Evolutionary conservation across 306 rosid genomes (phyloP), one percentile per base, ranked within the genome.

Genomic region (Alnus glutinosa): DNA sequence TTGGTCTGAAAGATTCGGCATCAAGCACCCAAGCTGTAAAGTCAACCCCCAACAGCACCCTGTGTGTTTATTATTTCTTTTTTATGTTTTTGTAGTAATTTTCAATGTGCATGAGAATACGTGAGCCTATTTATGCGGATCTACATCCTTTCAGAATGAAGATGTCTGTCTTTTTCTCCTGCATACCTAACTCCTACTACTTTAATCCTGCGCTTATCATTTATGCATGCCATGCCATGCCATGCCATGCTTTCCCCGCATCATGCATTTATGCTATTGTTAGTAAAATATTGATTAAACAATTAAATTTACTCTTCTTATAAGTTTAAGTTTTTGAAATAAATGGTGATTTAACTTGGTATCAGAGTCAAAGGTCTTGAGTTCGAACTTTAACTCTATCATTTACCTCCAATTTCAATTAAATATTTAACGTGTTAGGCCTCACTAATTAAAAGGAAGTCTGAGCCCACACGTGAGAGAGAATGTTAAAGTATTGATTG

Each of bases 51-150:
- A 85, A 78, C 78, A 70, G 73, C 18, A 55, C 80, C 83, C 82
- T 70, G 32, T 76, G 54, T 74, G 61, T 77, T 59, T 23, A 55
- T 73, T 23, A 23, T 23, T 23, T 23, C 0, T n/a, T 32, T 4
- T 34, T 12, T 76, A 34, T 64, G 34, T 47, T 11, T 23, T 23
- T 1, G 12, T 46, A 13, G 4, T 8, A 10, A 7, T 46, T 42
- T 47, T 59, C 14, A 3, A 19, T 75, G 48, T 78, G 80, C 80
- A 70, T 70, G 86, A 75, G 30, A 79, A 75, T 72, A 74, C 83
- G 86, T 75, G 83, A 83, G 61, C 86, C 83, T 85, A 32, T 75
- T 81, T 70, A 85, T 55, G 79, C 85, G 88, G 88, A 85, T 81
- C 88, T 49, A 69, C 70, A 36, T 71, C 80, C 75, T 75, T 78